phyloP scores from a whole-genome alignment of 306 rosid genomes.

The Dryas octopetala region DNA sequence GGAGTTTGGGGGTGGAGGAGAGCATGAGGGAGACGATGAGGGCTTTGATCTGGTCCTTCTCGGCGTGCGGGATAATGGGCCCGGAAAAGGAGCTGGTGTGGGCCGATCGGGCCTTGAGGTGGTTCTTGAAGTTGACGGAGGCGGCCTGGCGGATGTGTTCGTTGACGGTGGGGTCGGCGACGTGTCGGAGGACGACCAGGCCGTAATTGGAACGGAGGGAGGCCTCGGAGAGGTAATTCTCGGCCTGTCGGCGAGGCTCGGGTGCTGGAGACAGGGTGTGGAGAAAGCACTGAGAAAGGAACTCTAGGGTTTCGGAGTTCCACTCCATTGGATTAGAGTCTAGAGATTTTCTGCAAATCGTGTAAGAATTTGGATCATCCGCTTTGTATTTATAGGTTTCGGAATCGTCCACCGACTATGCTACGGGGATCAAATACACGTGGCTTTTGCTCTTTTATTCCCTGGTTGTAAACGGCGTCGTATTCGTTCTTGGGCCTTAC shows the following conservation, averaged over 20 bases:
- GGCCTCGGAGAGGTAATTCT: slow-evolving; percentile 63
- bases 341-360: no score
- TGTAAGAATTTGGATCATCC: no score
- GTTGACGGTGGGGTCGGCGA: slow-evolving; percentile 71
- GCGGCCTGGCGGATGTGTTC: slow-evolving; percentile 90
- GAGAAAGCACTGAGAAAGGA: slow-evolving; percentile 79
- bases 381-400: no score
- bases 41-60: slow-evolving; percentile 85
- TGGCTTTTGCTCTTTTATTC: no score
- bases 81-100: slow-evolving; percentile 34
- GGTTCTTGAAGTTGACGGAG: slow-evolving; percentile 90
- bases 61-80: slow-evolving; percentile 43
- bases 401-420: no score
- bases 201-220: slow-evolving; percentile 67
- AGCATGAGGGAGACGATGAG: slow-evolving; percentile 90
- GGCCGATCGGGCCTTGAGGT: slow-evolving; percentile 68
- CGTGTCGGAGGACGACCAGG: slow-evolving; percentile 86
- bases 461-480: no score
- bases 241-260: slow-evolving; percentile 92
- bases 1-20: slow-evolving; percentile 60
- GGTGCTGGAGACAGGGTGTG: slow-evolving; percentile 83
- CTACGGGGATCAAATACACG: no score
- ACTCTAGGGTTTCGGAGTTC: slow-evolving; percentile 74
- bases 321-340: slow-evolving; percentile 59
- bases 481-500: no score